Percentiles rank a stretch among this genome's conserved stretches.
phyloP scores from a whole-genome alignment of 1,284 basidiomycete genomes.

The Abortiporus biennis region DNA sequence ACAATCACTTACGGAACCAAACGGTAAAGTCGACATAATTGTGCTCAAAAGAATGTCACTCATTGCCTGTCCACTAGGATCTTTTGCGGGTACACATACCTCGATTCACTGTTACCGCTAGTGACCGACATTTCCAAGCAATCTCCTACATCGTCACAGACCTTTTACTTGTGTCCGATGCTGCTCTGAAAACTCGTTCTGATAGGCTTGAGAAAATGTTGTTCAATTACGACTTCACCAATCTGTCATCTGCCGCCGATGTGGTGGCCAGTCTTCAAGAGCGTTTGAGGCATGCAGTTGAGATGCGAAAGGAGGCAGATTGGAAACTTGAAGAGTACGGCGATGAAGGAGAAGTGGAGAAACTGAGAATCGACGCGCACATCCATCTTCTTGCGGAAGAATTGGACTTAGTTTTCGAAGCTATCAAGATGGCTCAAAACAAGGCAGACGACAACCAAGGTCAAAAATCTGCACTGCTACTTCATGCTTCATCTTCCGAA shows the following conservation, averaged over 20 bases:
- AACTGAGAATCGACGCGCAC: slow-evolving; percentile 74
- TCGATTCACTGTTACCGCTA: slow-evolving; percentile 86
- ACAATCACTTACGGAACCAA: slow-evolving; percentile 74
- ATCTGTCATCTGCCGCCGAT: slow-evolving; percentile 61
- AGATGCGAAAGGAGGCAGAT: slow-evolving; percentile 52
- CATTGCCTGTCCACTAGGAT: slow-evolving; percentile 46
- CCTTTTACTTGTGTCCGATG: slow-evolving; percentile 85
- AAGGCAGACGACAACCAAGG: slow-evolving; percentile 66
- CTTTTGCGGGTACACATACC: slow-evolving; percentile 79
- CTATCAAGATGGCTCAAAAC: slow-evolving; percentile 80
- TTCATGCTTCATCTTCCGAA: slow-evolving; percentile 81
- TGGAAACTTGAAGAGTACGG: slow-evolving; percentile 31
- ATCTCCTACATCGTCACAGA: slow-evolving; percentile 89
- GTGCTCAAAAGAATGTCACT: slow-evolving; percentile 3
- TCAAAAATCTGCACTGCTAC: slow-evolving; percentile 75
- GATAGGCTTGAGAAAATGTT: slow-evolving; percentile 81
- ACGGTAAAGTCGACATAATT: slow-evolving; percentile 43
- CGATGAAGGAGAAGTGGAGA: slow-evolving; percentile 44
- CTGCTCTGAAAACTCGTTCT: slow-evolving; percentile 70
- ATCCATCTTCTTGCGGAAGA: slow-evolving; percentile 74
- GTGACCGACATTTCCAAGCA: slow-evolving; percentile 79
- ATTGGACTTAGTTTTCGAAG: slow-evolving; percentile 85
- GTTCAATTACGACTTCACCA: slow-evolving; percentile 89
- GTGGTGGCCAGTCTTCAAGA: slow-evolving; percentile 75
- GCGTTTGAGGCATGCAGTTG: slow-evolving; percentile 64